Evolutionary conservation across 1,284 basidiomycete species (phyloP).

Genomic region (Thelephora terrestris): DNA sequence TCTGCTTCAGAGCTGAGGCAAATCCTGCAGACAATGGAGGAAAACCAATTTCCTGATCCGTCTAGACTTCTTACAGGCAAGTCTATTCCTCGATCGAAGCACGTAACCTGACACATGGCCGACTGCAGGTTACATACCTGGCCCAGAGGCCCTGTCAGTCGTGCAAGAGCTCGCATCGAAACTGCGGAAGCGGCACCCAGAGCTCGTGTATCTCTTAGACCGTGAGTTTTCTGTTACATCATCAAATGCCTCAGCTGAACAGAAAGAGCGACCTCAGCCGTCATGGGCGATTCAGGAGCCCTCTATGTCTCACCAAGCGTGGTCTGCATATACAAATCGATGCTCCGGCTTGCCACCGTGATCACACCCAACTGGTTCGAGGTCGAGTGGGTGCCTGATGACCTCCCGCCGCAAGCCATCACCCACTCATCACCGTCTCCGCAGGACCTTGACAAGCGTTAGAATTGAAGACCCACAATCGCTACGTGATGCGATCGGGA

Average conservation of each 20-base stretch:
- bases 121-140: slow-evolving; percentile 75
- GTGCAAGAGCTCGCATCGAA: slow-evolving; percentile 57
- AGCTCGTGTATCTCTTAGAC: slow-evolving; percentile 80
- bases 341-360: slow-evolving; percentile 77
- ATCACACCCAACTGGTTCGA: slow-evolving; percentile 99
- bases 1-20: slow-evolving; percentile 54
- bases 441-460: slow-evolving; percentile 65
- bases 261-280: slow-evolving; percentile 36
- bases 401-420: not conserved
- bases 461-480: slow-evolving; percentile 57
- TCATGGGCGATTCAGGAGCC: slow-evolving; percentile 82
- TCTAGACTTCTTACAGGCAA: slow-evolving; percentile 64
- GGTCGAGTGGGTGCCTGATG: slow-evolving; percentile 62
- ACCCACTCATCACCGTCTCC: slow-evolving; percentile 1
- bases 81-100: not conserved
- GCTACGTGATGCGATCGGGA: slow-evolving; percentile 58
- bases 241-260: not conserved
- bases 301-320: slow-evolving; percentile 87
- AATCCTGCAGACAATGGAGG: slow-evolving; percentile 60
- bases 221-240: slow-evolving; percentile 44
- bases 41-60: slow-evolving; percentile 57
- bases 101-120: not conserved
- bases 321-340: slow-evolving; percentile 77
- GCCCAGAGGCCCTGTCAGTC: slow-evolving; percentile 66
- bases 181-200: slow-evolving; percentile 45